Percentiles rank a stretch among this genome's conserved stretches.
Evolutionary conservation across 208 protist genomes (phyloP).

Genomic region (Acanthamoeba culbertsoni): DNA sequence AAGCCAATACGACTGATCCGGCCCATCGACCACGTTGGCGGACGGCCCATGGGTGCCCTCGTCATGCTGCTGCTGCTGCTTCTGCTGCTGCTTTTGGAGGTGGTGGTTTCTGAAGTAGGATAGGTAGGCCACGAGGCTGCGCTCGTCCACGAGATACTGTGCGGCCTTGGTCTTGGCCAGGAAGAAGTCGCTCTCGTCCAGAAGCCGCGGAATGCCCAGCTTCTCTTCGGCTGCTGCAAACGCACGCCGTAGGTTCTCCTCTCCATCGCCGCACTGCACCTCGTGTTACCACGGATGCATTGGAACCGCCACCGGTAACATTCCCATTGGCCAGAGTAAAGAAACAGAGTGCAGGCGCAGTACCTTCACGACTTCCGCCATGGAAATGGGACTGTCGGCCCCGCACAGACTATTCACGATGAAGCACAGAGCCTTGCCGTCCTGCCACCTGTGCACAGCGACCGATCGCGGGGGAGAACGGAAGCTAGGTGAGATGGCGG

Average conservation of each 20-base stretch:
- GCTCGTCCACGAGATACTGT: background rate
- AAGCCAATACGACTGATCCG: no score
- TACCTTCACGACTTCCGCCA: background rate
- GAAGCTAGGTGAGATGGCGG: no score
- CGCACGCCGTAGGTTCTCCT: background rate
- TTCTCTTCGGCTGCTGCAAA: background rate
- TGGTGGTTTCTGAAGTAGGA: background rate
- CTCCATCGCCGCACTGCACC: background rate
- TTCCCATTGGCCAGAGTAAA: no score
- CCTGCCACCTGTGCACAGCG: background rate
- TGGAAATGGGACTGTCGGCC: background rate
- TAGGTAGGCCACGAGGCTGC: background rate
- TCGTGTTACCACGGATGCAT: background rate
- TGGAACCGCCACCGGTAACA: background rate
- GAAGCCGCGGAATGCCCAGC: background rate
- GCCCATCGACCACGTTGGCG: no score
- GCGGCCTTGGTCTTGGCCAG: background rate
- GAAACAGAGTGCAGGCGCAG: background rate
- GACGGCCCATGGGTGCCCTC: no score
- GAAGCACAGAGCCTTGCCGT: background rate
- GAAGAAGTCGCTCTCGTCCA: slow-evolving; percentile 17
- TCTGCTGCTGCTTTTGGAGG: no score
- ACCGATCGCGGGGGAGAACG: no score
- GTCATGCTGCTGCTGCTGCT: no score
- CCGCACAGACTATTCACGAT: background rate